phyloP scores from a whole-genome alignment of 352 stramenopile genomes.

The Phytophthora boehmeriae region DNA sequence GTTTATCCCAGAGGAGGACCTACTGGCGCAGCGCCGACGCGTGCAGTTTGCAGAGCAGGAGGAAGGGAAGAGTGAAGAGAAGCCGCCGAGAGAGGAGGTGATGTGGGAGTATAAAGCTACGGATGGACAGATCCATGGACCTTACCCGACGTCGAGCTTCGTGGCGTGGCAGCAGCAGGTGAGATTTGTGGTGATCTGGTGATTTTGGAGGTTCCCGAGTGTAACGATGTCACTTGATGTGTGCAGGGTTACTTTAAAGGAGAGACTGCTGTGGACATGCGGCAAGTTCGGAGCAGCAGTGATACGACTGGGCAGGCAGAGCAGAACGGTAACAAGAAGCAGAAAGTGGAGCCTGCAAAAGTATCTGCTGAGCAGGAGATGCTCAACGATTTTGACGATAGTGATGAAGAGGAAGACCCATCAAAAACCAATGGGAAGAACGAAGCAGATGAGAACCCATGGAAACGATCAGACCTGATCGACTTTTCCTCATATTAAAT shows the following conservation, averaged over 20 bases:
- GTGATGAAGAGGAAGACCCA: conserved; percentile 57
- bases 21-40: conserved; percentile 50
- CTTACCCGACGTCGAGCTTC: conserved; percentile 74
- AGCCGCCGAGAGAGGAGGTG: conserved; percentile 39
- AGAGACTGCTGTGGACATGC: conserved; percentile 77
- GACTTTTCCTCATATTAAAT: conserved; percentile 71
- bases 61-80: conserved; percentile 60
- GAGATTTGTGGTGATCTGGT: conserved; percentile 6
- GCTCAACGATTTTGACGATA: conserved; percentile 88
- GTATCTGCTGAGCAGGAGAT: conserved; percentile 80
- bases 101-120: conserved; percentile 85
- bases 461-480: conserved; percentile 75
- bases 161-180: conserved; percentile 82
- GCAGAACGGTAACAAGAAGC: conserved; percentile 21
- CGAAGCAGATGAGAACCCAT: conserved; percentile 36
- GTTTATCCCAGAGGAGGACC: conserved; percentile 68
- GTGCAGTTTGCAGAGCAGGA: conserved; percentile 35
- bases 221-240: not conserved
- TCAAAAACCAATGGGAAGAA: conserved; percentile 13
- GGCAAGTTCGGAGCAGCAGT: conserved; percentile 33
- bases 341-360: conserved; percentile 32
- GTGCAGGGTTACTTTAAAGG: conserved; percentile 77
- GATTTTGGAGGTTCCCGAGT: conserved; percentile 4
- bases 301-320: conserved; percentile 5
- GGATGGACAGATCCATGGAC: conserved; percentile 76